A percentile compares a stretch with the other conserved stretches of the same genome.
Conservation (phyloP, 1,284 basidiomycete genomes). For the Peniophora sp. region DNA sequence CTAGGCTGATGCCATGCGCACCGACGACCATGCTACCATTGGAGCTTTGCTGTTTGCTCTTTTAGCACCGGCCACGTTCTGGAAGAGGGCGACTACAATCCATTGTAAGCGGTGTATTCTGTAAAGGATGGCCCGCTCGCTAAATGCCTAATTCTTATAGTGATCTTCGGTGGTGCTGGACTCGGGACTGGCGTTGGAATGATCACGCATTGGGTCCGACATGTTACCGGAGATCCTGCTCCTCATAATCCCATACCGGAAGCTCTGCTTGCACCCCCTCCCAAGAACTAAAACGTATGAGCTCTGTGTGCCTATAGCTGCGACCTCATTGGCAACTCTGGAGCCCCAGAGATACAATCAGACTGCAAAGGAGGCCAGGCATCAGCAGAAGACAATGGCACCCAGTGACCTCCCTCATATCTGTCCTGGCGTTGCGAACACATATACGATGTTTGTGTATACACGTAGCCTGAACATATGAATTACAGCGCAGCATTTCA, state of each 20-base stretch:
- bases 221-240: slow-evolving; percentile 38
- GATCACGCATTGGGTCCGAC: slow-evolving; percentile 43
- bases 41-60: slow-evolving; percentile 55
- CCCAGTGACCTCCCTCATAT: background rate
- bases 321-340: no score
- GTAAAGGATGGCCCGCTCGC: background rate
- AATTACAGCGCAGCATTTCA: background rate
- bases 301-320: background rate
- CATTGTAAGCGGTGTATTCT: slow-evolving; percentile 36
- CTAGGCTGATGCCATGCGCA: slow-evolving; percentile 48
- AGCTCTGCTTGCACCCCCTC: slow-evolving; percentile 19
- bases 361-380: no score
- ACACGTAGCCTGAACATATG: background rate
- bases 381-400: no score
- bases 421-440: background rate
- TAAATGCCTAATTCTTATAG: slow-evolving; percentile 24
- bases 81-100: slow-evolving; percentile 50
- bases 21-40: slow-evolving; percentile 65
- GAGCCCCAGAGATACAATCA: no score
- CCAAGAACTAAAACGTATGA: background rate
- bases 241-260: slow-evolving; percentile 26
- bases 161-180: slow-evolving; percentile 61
- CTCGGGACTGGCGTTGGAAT: slow-evolving; percentile 56
- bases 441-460: background rate
- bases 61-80: slow-evolving; percentile 57